Evolutionary conservation across 2,329 filamentous ascomycete genomes (phyloP).

Genomic region (Trichoderma harzianum): DNA sequence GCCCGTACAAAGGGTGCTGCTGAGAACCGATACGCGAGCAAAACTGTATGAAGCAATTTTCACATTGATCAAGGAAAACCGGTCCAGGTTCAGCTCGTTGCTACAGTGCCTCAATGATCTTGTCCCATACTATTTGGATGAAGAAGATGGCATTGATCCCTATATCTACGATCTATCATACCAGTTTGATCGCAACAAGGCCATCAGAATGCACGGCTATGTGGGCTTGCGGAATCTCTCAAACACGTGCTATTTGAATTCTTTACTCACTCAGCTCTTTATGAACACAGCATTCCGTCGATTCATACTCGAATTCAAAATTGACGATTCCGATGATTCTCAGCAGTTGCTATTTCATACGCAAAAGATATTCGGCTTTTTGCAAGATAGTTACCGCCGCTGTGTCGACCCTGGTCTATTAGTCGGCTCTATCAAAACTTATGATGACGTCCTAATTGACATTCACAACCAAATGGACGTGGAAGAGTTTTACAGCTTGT

Average conservation of each 20-base stretch:
- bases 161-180: constrained; percentile 61
- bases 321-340: constrained; percentile 51
- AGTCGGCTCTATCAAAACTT: constrained; percentile 73
- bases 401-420: constrained; percentile 70
- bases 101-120: constrained; percentile 40
- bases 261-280: constrained; percentile 87
- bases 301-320: constrained; percentile 69
- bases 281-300: constrained; percentile 88
- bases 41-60: constrained; percentile 61
- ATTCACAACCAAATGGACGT: constrained; percentile 94
- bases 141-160: constrained; percentile 40
- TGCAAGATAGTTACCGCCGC: constrained; percentile 78
- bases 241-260: constrained; percentile 97
- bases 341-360: constrained; percentile 74
- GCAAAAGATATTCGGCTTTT: constrained; percentile 74
- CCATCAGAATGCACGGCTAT: constrained; percentile 75
- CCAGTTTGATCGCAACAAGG: constrained; percentile 61
- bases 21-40: constrained; percentile 54
- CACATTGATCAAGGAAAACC: constrained; percentile 51
- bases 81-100: constrained; percentile 47
- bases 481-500: constrained; percentile 92
- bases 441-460: constrained; percentile 79
- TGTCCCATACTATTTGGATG: constrained; percentile 39
- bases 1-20: constrained; percentile 39
- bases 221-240: constrained; percentile 88